Conservation (phyloP, 2,329 filamentous ascomycete genomes). For the Scolecobasidium constrictum region DNA sequence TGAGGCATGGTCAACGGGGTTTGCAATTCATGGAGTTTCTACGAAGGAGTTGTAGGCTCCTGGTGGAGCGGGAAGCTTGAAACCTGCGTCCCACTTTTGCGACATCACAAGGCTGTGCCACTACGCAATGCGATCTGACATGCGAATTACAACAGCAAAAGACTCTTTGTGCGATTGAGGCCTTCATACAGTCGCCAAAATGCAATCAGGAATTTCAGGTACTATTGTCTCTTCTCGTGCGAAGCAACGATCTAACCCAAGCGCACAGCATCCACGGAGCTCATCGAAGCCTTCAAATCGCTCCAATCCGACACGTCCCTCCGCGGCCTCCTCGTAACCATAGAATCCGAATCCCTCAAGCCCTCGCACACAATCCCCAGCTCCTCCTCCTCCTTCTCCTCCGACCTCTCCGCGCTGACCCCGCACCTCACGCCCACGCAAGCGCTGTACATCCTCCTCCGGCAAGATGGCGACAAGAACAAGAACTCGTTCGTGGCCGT, state of each 20-base stretch:
- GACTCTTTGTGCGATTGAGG: no score
- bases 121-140: background rate
- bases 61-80: no score
- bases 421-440: conserved; percentile 54
- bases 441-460: conserved; percentile 65
- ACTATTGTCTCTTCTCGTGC: conserved; percentile 13
- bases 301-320: conserved; percentile 51
- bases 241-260: conserved; percentile 12
- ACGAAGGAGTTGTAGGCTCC: no score
- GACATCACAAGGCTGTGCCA: background rate
- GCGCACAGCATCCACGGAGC: conserved; percentile 61
- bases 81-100: no score
- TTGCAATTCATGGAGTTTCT: no score
- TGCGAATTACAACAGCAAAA: background rate
- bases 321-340: conserved; percentile 63
- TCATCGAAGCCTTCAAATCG: conserved; percentile 60
- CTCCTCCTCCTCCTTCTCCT: conserved; percentile 42
- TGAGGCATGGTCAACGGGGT: no score
- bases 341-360: conserved; percentile 56
- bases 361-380: conserved; percentile 47
- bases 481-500: conserved; percentile 45
- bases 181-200: conserved; percentile 28
- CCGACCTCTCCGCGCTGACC: conserved; percentile 53
- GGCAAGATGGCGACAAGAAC: conserved; percentile 44
- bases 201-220: conserved; percentile 76